A percentile compares a stretch with the other conserved stretches of the same genome.
Evolutionary conservation across 345 rosid genomes (phyloP).

Genomic region (Heritiera fomes): DNA sequence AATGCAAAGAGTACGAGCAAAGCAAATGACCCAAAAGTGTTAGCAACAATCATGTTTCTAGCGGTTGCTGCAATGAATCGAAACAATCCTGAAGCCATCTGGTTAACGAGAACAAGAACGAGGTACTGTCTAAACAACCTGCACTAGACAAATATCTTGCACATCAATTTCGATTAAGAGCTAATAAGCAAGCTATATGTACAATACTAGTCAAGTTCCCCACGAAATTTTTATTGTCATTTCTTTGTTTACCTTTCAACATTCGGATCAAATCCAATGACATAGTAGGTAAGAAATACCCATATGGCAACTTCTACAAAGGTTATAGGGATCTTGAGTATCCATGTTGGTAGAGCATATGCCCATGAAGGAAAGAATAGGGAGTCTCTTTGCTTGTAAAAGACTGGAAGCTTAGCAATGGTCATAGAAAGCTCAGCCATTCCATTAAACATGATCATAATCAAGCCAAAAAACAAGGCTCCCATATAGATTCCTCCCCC

Average conservation of each 20-base stretch:
- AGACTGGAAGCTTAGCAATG: conserved; percentile 76
- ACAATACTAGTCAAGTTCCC: not conserved
- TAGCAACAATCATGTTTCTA: conserved; percentile 64
- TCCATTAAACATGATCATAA: conserved; percentile 63
- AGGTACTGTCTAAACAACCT: conserved; percentile 71
- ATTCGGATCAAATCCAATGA: conserved; percentile 71
- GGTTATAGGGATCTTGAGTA: conserved; percentile 69
- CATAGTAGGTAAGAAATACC: conserved; percentile 69
- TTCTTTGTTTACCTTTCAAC: conserved; percentile 51
- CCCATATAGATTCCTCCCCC: conserved; percentile 64
- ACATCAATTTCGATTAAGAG: conserved; percentile 2
- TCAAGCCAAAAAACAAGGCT: conserved; percentile 58
- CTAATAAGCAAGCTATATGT: not conserved
- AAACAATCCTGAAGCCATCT: conserved; percentile 66
- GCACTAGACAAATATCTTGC: conserved; percentile 17
- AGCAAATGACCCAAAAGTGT: conserved; percentile 60
- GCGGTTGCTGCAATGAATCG: conserved; percentile 55
- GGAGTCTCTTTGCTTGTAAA: conserved; percentile 80
- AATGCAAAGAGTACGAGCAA: conserved; percentile 51
- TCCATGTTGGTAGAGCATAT: conserved; percentile 78
- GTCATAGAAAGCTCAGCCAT: conserved; percentile 76
- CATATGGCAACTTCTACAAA: conserved; percentile 62
- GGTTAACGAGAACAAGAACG: conserved; percentile 49
- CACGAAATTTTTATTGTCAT: not conserved
- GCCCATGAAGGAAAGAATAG: conserved; percentile 82